Evolutionary conservation across 345 rosid genomes (phyloP).

Genomic region (Diplotaxis tenuifolia): DNA sequence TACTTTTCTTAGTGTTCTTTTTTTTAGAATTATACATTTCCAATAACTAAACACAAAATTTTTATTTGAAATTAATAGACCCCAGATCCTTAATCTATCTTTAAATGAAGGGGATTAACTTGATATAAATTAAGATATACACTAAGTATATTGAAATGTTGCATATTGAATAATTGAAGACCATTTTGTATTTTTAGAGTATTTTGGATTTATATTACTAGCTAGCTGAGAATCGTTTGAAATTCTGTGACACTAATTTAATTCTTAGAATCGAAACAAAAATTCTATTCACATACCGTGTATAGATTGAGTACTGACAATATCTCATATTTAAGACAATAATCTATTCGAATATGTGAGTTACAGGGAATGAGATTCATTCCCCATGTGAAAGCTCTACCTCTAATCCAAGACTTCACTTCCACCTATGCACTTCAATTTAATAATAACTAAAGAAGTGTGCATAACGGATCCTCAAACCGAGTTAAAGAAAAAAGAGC

Average conservation of each 20-base stretch:
- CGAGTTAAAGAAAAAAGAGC: slow-evolving; percentile 5
- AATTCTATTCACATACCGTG: slow-evolving; percentile 16
- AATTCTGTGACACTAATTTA: slow-evolving; percentile 29
- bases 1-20: too few relatives aligned
- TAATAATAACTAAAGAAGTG: background rate
- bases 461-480: slow-evolving; percentile 17
- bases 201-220: slow-evolving; percentile 6
- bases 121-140: background rate
- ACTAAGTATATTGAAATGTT: background rate
- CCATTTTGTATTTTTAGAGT: background rate
- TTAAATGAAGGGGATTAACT: too few relatives aligned
- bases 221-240: slow-evolving; percentile 2
- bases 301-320: background rate
- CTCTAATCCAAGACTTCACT: slow-evolving; percentile 23
- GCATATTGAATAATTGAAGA: background rate
- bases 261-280: slow-evolving; percentile 21
- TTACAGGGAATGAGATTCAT: slow-evolving; percentile 26
- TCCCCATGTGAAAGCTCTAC: slow-evolving; percentile 31
- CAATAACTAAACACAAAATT: background rate
- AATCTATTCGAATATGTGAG: slow-evolving; percentile 11
- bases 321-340: background rate
- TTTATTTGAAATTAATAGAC: too few relatives aligned
- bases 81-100: background rate
- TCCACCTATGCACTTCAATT: slow-evolving; percentile 28
- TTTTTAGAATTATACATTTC: background rate